Percentiles rank a stretch among this genome's conserved stretches.
Conservation (phyloP, 768 basidiomycete species). For the Amanita inopinata region DNA sequence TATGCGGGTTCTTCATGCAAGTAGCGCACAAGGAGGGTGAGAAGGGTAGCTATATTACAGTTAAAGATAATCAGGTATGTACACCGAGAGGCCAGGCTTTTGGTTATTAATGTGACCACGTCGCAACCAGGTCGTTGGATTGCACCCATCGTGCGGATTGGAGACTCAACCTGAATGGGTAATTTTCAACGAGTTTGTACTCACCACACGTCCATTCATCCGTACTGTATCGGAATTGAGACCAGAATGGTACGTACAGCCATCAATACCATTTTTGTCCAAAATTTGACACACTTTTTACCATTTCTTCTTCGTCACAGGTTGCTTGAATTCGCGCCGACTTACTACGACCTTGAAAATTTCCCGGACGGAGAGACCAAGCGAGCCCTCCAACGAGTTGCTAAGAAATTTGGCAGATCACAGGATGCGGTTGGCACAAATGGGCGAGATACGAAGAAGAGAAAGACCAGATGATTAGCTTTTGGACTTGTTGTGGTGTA, state of each 20-base stretch:
- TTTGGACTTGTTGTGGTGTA: no score
- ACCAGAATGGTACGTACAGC: conserved; percentile 62
- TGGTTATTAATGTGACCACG: no score
- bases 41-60: conserved; percentile 78
- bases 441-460: conserved; percentile 22
- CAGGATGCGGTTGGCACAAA: conserved; percentile 17
- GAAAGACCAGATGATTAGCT: conserved; percentile 15
- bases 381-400: conserved; percentile 43
- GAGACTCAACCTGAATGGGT: conserved; percentile 90
- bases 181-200: conserved; percentile 87
- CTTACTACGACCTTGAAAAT: conserved; percentile 58
- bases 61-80: conserved; percentile 88
- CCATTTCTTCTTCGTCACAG: conserved; percentile 15
- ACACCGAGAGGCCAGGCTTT: background rate
- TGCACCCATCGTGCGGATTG: conserved; percentile 85
- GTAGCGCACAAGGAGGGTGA: conserved; percentile 92
- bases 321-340: conserved; percentile 28
- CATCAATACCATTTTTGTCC: conserved; percentile 1
- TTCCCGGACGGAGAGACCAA: conserved; percentile 72
- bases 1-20: conserved; percentile 98
- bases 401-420: conserved; percentile 42
- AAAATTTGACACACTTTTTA: conserved; percentile 8
- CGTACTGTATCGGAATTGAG: conserved; percentile 83
- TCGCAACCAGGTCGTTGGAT: conserved; percentile 49
- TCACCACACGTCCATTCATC: conserved; percentile 84